Evolutionary conservation across 176 grass and related monocot genomes (phyloP), one percentile per base, ranked within the genome.

Genomic region (Musa troglodytarum): DNA sequence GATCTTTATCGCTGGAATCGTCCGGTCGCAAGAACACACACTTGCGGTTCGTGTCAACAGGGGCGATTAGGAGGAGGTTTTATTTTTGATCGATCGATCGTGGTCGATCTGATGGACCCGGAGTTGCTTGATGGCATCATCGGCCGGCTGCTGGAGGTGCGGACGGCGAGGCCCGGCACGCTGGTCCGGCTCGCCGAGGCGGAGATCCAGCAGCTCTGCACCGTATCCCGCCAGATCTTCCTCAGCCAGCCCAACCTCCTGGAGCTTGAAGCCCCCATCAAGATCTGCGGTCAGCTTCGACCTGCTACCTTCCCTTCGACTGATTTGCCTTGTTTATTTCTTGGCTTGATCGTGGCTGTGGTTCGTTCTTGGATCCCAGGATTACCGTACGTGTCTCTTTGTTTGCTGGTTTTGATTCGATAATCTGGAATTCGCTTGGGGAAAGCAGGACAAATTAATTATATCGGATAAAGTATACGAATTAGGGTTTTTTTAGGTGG

Each of bases 211-310:
- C 89, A 88, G 74, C 89, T 96, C 50, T 96, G 93, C 85, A 76
- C 28, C 71, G 74, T 79, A 66, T 92, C 93, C 68, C 87, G 93
- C 54, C 85, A 90, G 15, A 96, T 96, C 79, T 92, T 96, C 87
- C 85, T 96, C 73, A 53, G 76, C 78, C 93, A 96, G 74, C 89
- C 89, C 65, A 96, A 92, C 72, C 88, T 96, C 62, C 86, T 96
- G 20, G 92, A 96, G 86, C 89, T 96, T 8, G 92, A 92, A 81
- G 92, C 92, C 10, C 92, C 92, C 69, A 96, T 96, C 75, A 96
- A 96, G 82, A 96, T 96, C 82, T 92, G 92, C 68, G 92, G 92
- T 96, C 29, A 73, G 86, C 66, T 59, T 54, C 4, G 34, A 43
- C 4, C 34, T 43, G 34, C 34, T 5, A 43, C 24, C 54, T 19